These are phyloP conservation scores for Plasmodium coatneyi DNA, from an alignment of 169 alveolate genomes.

Conservation along the genomic window DNA sequence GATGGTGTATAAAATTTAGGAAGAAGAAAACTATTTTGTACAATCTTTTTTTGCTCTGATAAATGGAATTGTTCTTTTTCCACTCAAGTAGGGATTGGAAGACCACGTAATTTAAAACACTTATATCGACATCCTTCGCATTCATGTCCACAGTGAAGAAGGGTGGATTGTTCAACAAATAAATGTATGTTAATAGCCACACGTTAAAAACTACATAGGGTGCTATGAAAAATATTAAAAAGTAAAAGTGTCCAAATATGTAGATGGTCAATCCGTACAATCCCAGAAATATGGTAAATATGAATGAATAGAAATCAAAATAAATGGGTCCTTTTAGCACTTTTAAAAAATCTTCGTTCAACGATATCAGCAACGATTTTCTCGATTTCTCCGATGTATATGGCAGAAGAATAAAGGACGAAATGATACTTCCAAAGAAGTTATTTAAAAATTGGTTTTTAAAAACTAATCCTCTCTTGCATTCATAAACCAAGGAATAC, in stretches of 20 bases:
- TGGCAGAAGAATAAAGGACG: constrained; percentile 63
- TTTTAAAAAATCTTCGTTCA: constrained; percentile 66
- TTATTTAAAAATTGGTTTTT: constrained; percentile 28
- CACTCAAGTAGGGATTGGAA: constrained; percentile 64
- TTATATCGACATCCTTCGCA: constrained; percentile 58
- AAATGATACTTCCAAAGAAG: constrained; percentile 60
- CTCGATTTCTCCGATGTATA: constrained; percentile 51
- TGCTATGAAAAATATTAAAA: constrained; percentile 38
- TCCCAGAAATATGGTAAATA: constrained; percentile 40
- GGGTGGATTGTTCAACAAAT: constrained; percentile 63
- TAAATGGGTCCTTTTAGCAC: constrained; percentile 70
- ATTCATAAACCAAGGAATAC: constrained; percentile 61
- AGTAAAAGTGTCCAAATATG: constrained; percentile 57
- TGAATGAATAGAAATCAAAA: constrained; percentile 45
- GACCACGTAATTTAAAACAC: constrained; percentile 71
- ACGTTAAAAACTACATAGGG: constrained; percentile 63
- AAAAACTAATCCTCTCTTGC: constrained; percentile 56
- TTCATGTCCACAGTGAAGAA: constrained; percentile 34
- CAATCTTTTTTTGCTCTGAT: constrained; percentile 63
- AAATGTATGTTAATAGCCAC: constrained; percentile 53
- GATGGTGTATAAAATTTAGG: constrained; percentile 70
- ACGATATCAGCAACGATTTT: constrained; percentile 38
- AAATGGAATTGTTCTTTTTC: constrained; percentile 69
- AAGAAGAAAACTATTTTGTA: constrained; percentile 60
- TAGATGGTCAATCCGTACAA: constrained; percentile 32